A percentile compares a stretch with the other conserved stretches of the same genome.
These are phyloP conservation scores for Lenwebbia sp. DNA, from an alignment of 345 rosid species.

Conservation along the genomic window DNA sequence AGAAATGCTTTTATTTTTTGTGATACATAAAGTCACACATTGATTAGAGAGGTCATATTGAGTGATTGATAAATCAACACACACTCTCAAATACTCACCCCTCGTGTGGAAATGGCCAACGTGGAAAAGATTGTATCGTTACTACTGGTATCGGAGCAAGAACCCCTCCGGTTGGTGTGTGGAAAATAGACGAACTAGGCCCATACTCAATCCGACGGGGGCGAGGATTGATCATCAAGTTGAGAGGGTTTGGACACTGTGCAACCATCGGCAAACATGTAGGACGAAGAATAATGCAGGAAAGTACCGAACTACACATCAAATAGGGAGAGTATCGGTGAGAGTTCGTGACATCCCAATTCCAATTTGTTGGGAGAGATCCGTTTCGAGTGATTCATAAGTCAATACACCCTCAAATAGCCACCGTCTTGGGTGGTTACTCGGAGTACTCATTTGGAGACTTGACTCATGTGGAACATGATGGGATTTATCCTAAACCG, in stretches of 20 bases:
- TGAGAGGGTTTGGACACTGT: fast-evolving
- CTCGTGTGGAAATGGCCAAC: neutral
- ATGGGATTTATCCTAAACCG: too few species aligned
- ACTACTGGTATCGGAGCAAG: neutral
- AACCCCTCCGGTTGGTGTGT: neutral
- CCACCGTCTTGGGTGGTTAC: neutral
- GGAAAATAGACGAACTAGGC: neutral
- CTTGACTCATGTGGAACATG: neutral
- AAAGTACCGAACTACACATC: neutral
- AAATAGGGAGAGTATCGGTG: neutral
- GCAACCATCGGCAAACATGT: neutral
- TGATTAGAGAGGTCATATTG: neutral
- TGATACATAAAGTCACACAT: neutral
- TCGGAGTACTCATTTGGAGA: neutral
- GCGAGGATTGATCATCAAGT: fast-evolving
- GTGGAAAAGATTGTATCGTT: fast-evolving
- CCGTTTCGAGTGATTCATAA: neutral
- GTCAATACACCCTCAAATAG: neutral
- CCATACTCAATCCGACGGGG: neutral
- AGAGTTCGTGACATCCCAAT: neutral
- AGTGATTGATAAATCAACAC: neutral
- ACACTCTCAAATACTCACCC: neutral
- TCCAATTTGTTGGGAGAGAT: neutral
- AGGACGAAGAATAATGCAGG: neutral
- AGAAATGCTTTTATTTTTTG: neutral